Evolutionary conservation across 495 filamentous ascomycete genomes (phyloP), one percentile per base, ranked within the genome.

Genomic region (Talaromyces adpressus): DNA sequence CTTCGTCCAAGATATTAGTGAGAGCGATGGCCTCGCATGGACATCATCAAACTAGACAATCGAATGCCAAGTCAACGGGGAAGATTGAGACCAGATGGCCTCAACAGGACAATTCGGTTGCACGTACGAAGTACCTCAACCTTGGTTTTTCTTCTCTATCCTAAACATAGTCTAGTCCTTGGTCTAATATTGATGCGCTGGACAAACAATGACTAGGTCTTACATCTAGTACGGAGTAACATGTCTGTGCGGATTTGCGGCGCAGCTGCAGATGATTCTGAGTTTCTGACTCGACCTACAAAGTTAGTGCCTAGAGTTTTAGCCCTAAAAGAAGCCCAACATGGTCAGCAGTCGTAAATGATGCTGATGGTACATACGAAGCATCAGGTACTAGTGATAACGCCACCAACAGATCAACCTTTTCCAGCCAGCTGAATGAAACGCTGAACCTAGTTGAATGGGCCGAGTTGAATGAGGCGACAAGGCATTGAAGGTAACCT

Each of bases 241-340:
- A 45, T 25, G 59, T 61, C 59, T 61, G 59, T 61, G 59, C 59
- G 36, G 59, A 29, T 61, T 61, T 61, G 59, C 59, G 41, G 59
- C 41, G 59, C 59, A 61, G 59, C 34, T 49, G 41, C 59, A 49
- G 41, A 20, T 23, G 59, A 16, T 25, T 45, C 59, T 23, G 23
- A 47, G 59, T 7, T 25, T 45, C 59, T 23, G 23, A 47, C 36
- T 47, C 34, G 41, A 22, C 59, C 25, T 39, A 9, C 59, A 47
- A 25, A 27, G 18, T 56, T 29, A 56, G 27, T 29, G 52, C 27
- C 22, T 18, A 29, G 22, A 14, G 8, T n/a, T 56, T 14, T 25
- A 56, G 52, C 22, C 52, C 22, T 56, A 29, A 56, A 23, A 29
- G 52, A 47, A 34, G 41, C 59, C 20, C 14, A 23, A 27, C 52